Conservation (phyloP, 2,329 filamentous ascomycete genomes). For the Didymella lethalis region DNA sequence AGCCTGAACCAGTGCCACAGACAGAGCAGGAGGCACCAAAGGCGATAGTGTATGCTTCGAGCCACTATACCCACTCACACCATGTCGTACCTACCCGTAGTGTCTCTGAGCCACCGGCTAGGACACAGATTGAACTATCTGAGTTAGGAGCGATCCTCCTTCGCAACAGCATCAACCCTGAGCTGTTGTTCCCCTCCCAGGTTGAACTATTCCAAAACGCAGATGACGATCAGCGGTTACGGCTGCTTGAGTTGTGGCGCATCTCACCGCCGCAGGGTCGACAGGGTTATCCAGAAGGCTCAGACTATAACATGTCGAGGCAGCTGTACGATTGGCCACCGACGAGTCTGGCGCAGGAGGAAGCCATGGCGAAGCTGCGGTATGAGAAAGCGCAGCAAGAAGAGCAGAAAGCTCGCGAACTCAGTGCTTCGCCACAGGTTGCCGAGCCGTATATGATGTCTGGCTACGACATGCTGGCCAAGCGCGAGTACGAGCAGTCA, state of each 20-base stretch:
- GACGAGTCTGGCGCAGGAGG: slow-evolving; percentile 64
- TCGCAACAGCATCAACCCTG: slow-evolving; percentile 74
- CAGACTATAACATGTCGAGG: slow-evolving; percentile 56
- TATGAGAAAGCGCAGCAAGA: slow-evolving; percentile 59
- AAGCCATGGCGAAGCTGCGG: slow-evolving; percentile 64
- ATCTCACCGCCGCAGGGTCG: slow-evolving; percentile 71
- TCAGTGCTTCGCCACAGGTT: slow-evolving; percentile 48
- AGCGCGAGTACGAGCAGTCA: slow-evolving; percentile 68
- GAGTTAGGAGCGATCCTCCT: slow-evolving; percentile 66
- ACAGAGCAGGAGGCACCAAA: slow-evolving; percentile 41
- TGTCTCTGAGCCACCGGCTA: slow-evolving; percentile 40
- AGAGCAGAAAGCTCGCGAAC: slow-evolving; percentile 37
- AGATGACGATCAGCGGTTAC: slow-evolving; percentile 73
- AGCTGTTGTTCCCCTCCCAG: slow-evolving; percentile 75
- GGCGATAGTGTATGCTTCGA: slow-evolving; percentile 75
- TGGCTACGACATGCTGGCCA: slow-evolving; percentile 77
- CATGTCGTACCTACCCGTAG: slow-evolving; percentile 61
- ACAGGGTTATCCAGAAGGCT: slow-evolving; percentile 41
- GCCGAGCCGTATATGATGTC: slow-evolving; percentile 85
- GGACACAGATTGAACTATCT: slow-evolving; percentile 42
- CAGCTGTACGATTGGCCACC: slow-evolving; percentile 61
- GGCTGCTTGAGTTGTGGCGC: slow-evolving; percentile 84
- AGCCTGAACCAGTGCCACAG: slow-evolving; percentile 47
- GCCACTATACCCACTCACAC: slow-evolving; percentile 84
- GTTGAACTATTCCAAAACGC: slow-evolving; percentile 80